Conservation (phyloP, 2,329 filamentous ascomycete genomes). For the Aspergillus sp. region DNA sequence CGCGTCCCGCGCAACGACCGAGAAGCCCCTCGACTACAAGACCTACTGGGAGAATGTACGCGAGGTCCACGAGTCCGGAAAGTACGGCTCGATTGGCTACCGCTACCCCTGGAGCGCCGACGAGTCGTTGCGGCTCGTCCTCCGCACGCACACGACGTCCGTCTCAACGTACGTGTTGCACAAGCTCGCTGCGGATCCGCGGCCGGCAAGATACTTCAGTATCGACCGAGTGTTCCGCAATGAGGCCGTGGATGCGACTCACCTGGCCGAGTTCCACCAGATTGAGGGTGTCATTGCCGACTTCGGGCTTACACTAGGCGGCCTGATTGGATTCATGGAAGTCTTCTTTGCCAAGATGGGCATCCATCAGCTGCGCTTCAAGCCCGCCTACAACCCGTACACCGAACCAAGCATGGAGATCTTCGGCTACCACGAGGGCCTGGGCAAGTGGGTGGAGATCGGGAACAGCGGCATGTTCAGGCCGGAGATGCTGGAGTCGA, state of each 20-base stretch:
- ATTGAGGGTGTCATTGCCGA: constrained; percentile 98
- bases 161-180: constrained; percentile 85
- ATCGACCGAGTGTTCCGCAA: constrained; percentile 98
- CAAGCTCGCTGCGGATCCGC: constrained; percentile 73
- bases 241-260: constrained; percentile 92
- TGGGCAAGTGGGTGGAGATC: constrained; percentile 90
- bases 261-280: constrained; percentile 96
- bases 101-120: constrained; percentile 87
- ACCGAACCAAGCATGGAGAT: constrained; percentile 98
- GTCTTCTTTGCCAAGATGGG: constrained; percentile 97
- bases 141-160: constrained; percentile 92
- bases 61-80: constrained; percentile 79
- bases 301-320: constrained; percentile 84
- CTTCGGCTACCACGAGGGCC: constrained; percentile 84
- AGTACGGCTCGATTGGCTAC: constrained; percentile 93
- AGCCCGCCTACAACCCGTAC: constrained; percentile 93
- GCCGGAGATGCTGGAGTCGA: constrained; percentile 90
- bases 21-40: constrained; percentile 57
- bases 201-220: constrained; percentile 91
- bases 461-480: constrained; percentile 98
- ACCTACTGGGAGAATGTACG: constrained; percentile 82
- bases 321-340: constrained; percentile 87
- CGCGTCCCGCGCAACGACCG: constrained; percentile 39
- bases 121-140: constrained; percentile 75
- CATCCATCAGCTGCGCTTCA: constrained; percentile 78